Evolutionary conservation across 2,329 filamentous ascomycete genomes (phyloP).

Genomic region (Gyromitra esculenta): DNA sequence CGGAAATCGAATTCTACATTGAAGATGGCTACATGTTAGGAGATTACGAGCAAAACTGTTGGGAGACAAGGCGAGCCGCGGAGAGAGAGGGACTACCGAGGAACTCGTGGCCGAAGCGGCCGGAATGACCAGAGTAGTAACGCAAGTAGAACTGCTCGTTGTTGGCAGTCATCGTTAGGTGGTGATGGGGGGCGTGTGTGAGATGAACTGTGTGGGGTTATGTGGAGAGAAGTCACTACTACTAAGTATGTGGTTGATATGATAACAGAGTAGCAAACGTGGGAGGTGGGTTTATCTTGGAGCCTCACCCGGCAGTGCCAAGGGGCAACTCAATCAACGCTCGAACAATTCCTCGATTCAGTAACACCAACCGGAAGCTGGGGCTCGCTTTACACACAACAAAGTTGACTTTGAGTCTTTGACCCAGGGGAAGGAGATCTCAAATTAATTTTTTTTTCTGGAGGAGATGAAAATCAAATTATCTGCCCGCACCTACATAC

Average conservation of each 20-base stretch:
- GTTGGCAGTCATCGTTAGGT: slow-evolving; percentile 69
- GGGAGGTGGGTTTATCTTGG: slow-evolving; percentile 18
- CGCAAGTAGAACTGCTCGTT: slow-evolving; percentile 92
- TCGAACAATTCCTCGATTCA: background rate
- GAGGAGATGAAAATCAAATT: slow-evolving; percentile 33
- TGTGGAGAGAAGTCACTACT: slow-evolving; percentile 25
- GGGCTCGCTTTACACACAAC: background rate
- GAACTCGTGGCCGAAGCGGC: slow-evolving; percentile 97
- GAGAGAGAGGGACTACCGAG: slow-evolving; percentile 70
- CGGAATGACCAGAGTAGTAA: slow-evolving; percentile 98
- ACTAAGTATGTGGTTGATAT: slow-evolving; percentile 20
- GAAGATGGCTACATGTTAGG: slow-evolving; percentile 52
- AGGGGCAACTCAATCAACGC: slow-evolving; percentile 6
- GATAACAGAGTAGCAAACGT: slow-evolving; percentile 29
- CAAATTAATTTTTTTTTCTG: background rate
- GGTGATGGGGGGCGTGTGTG: slow-evolving; percentile 15
- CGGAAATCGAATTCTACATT: slow-evolving; percentile 91
- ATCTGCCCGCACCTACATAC: slow-evolving; percentile 6
- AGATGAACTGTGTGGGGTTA: slow-evolving; percentile 30
- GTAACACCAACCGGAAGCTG: slow-evolving; percentile 16
- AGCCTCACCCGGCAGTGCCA: slow-evolving; percentile 33
- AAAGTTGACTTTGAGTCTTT: background rate
- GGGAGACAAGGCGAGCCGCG: background rate
- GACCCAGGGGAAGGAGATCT: slow-evolving; percentile 19
- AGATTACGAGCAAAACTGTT: slow-evolving; percentile 13